Conservation (phyloP, 164 flowering plant species). For the Macadamia tetraphylla region DNA sequence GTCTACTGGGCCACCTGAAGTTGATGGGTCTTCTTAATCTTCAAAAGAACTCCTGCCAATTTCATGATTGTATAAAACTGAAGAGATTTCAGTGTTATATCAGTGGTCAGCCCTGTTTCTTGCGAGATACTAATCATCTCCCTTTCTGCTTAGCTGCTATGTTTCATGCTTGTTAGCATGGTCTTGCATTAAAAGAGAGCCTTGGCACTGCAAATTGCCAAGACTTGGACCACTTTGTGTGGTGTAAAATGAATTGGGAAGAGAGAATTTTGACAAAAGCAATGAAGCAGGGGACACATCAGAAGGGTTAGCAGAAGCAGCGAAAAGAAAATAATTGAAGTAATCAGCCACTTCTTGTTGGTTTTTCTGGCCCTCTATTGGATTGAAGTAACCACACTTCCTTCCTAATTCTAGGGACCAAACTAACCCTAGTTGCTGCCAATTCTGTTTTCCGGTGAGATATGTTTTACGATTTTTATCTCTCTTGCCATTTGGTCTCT, state of each 20-base stretch:
- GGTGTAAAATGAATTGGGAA: slow-evolving; percentile 27
- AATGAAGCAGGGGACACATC: slow-evolving; percentile 13
- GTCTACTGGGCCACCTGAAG: too few species aligned
- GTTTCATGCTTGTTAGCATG: slow-evolving; percentile 36
- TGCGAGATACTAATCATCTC: slow-evolving; percentile 51
- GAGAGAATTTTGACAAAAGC: slow-evolving; percentile 19
- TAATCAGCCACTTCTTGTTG: slow-evolving; percentile 15
- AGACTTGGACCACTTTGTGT: slow-evolving; percentile 20
- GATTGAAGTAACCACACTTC: neutral
- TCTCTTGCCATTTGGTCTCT: too few species aligned
- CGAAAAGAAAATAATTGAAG: neutral
- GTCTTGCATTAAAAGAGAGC: slow-evolving; percentile 36
- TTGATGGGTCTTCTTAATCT: too few species aligned
- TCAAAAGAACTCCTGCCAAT: too few species aligned
- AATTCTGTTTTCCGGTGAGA: too few species aligned
- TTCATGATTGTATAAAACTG: too few species aligned
- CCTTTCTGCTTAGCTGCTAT: slow-evolving; percentile 41
- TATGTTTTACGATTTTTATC: too few species aligned
- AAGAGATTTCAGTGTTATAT: slow-evolving; percentile 17
- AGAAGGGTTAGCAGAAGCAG: neutral
- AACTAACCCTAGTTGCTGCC: too few species aligned
- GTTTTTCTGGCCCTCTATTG: slow-evolving; percentile 32
- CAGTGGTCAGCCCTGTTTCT: slow-evolving; percentile 29
- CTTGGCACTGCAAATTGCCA: slow-evolving; percentile 27
- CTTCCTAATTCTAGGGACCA: too few species aligned